Conservation (phyloP, 352 stramenopile genomes). For the Chrysophaeum taylorii region DNA sequence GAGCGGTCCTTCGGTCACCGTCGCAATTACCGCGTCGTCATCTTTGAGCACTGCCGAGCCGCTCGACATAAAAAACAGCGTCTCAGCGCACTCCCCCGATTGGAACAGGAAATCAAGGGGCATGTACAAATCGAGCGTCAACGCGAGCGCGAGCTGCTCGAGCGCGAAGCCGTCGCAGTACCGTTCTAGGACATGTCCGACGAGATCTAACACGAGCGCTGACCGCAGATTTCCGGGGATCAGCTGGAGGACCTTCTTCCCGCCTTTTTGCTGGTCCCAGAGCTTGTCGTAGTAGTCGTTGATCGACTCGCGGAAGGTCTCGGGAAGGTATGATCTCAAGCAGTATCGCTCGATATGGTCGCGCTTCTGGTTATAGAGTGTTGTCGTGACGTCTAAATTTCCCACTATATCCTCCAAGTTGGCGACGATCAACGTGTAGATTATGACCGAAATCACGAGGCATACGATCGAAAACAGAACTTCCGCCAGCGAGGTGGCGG, state of each 20-base stretch:
- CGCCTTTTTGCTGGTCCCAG: constrained; percentile 38
- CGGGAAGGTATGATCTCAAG: constrained; percentile 29
- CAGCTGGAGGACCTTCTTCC: constrained; percentile 33
- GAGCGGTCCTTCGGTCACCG: constrained; percentile 28
- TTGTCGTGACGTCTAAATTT: constrained; percentile 44
- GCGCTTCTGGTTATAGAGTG: constrained; percentile 38
- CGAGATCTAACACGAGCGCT: constrained; percentile 34
- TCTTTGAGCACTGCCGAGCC: constrained; percentile 36
- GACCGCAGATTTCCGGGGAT: constrained; percentile 31
- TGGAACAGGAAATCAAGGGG: constrained; percentile 34
- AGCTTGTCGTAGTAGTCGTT: constrained; percentile 36
- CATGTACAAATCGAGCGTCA: constrained; percentile 38
- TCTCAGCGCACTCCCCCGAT: constrained; percentile 32
- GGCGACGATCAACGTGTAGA: constrained; percentile 44
- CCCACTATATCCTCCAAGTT: constrained; percentile 44
- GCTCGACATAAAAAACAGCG: constrained; percentile 32
- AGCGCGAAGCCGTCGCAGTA: constrained; percentile 36
- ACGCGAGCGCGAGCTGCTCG: constrained; percentile 24
- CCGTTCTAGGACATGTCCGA: too few relatives aligned
- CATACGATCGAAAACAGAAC: constrained; percentile 39
- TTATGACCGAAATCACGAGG: constrained; percentile 35
- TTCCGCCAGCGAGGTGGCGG: constrained; percentile 31
- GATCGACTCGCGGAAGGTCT: constrained; percentile 32
- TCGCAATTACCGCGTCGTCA: constrained; percentile 34
- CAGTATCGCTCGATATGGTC: constrained; percentile 35